Conservation (phyloP, 768 basidiomycete species). For the Amanita exitialis region DNA sequence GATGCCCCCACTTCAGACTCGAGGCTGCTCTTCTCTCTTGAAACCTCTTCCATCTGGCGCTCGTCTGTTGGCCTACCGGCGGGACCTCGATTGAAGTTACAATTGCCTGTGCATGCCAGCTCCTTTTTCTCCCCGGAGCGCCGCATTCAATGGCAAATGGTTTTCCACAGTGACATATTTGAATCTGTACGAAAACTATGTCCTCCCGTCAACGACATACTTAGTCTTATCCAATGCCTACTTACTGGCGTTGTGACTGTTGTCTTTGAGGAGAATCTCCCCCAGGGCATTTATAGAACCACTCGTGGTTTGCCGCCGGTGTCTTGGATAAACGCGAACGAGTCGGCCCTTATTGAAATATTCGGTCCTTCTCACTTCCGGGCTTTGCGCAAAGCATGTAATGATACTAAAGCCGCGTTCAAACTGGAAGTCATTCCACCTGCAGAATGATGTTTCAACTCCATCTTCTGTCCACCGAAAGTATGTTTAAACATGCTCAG, state of each 20-base stretch:
- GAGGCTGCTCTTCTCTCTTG: slow-evolving; percentile 72
- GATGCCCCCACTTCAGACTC: slow-evolving; percentile 48
- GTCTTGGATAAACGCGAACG: slow-evolving; percentile 69
- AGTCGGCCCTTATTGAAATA: slow-evolving; percentile 56
- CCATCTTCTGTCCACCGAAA: background rate
- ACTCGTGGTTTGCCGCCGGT: slow-evolving; percentile 68
- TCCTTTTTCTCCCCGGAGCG: slow-evolving; percentile 83
- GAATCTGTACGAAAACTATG: slow-evolving; percentile 60
- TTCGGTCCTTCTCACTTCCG: slow-evolving; percentile 68
- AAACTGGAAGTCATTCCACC: slow-evolving; percentile 56
- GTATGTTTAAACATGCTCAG: slow-evolving; percentile 3
- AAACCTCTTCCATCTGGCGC: slow-evolving; percentile 70
- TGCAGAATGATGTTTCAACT: slow-evolving; percentile 4
- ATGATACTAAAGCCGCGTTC: slow-evolving; percentile 60
- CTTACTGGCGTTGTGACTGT: slow-evolving; percentile 65
- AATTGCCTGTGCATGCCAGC: slow-evolving; percentile 69
- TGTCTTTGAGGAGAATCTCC: slow-evolving; percentile 66
- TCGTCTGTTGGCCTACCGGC: slow-evolving; percentile 68
- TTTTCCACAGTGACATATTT: slow-evolving; percentile 73
- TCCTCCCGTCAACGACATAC: slow-evolving; percentile 60
- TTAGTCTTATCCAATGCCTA: slow-evolving; percentile 61
- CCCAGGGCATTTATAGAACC: slow-evolving; percentile 61
- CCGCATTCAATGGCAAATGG: slow-evolving; percentile 85
- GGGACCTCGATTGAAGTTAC: slow-evolving; percentile 61
- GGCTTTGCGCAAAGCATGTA: slow-evolving; percentile 63